Percentiles rank a stretch among this genome's conserved stretches.
Evolutionary conservation across 805 yeast genomes (phyloP).

Genomic region (Monosporozyma unispora): DNA sequence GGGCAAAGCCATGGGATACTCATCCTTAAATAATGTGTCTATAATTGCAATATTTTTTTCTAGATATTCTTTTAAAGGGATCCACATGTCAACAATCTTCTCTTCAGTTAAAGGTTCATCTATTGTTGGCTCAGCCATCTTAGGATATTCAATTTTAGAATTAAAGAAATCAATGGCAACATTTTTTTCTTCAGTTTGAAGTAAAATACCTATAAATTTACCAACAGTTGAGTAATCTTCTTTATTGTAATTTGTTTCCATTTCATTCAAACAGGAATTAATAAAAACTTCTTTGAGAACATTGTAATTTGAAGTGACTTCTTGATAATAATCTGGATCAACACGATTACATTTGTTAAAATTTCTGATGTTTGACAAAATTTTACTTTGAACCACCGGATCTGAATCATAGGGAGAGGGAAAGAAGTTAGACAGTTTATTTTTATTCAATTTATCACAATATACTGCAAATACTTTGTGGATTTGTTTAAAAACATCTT

Average conservation of each 20-base stretch:
- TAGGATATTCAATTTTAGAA: slow-evolving; percentile 28
- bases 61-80: slow-evolving; percentile 24
- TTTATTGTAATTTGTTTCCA: slow-evolving; percentile 47
- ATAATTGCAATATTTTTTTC: slow-evolving; percentile 31
- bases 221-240: slow-evolving; percentile 35
- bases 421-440: slow-evolving; percentile 20
- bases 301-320: slow-evolving; percentile 15
- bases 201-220: slow-evolving; percentile 26
- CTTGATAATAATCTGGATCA: slow-evolving; percentile 13
- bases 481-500: slow-evolving; percentile 10
- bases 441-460: slow-evolving; percentile 17
- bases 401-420: slow-evolving; percentile 18
- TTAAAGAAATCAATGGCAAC: slow-evolving; percentile 34
- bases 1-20: slow-evolving; percentile 32
- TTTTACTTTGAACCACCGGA: slow-evolving; percentile 22
- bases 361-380: slow-evolving; percentile 14
- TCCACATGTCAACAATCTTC: slow-evolving; percentile 15
- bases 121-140: not conserved
- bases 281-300: slow-evolving; percentile 50
- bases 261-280: slow-evolving; percentile 58
- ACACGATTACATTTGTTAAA: slow-evolving; percentile 18
- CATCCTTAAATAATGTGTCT: slow-evolving; percentile 33
- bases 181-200: slow-evolving; percentile 33
- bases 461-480: slow-evolving; percentile 15
- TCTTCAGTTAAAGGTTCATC: slow-evolving; percentile 8